Base-by-base conservation (phyloP, 805 yeast species). In the Lachancea meyersii region DNA sequence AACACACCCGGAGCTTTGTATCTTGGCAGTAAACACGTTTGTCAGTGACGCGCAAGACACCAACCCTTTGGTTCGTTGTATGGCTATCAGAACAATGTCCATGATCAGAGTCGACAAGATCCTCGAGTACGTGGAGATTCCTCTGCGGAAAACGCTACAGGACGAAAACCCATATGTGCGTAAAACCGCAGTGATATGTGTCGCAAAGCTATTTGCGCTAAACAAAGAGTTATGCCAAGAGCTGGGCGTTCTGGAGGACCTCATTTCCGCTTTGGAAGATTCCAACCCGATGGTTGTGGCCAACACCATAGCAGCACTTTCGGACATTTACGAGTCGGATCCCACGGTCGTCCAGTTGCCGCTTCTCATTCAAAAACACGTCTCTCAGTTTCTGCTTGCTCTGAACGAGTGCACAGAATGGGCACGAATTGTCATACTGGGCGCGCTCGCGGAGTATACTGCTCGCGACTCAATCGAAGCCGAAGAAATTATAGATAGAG, bases 51-150 rank as follows among this genome's bases (percentile, higher is more conserved):
- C 96, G 1, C 95, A 86, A 60, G 97, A 93, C 61, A 95, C 96
- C 38, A 93, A 93, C 58, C 99, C 99, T 1, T 73, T 94, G 54
- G 89, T 93, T 20, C 75, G 97, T 43, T 96, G 97, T 1, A 76
- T 93, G 66, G 97, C 99, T 0, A 89, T 93, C 46, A 77, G 98
- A 58, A 93, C 99, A 10, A 93, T 93, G 99, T 97, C 98, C 0
- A 91, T 97, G 68, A 88, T 93, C 39, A 72, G 97, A 35, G 97
- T 93, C 16, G 95, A 86, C 58, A 89, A 85, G 63, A 89, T 93
- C 80, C 86, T 88, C 33, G 97, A 91, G 60, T 93, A 93, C 61
- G 78, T 93, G 80, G 93, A 87, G 49, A 80, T 82, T 17, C 98
- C 98, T 0, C 70, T 93, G 50, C 80, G 81, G 49, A 75, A 85